Conservation (phyloP, 1,139 yeast genomes). For the Diutina scorzettiae region DNA sequence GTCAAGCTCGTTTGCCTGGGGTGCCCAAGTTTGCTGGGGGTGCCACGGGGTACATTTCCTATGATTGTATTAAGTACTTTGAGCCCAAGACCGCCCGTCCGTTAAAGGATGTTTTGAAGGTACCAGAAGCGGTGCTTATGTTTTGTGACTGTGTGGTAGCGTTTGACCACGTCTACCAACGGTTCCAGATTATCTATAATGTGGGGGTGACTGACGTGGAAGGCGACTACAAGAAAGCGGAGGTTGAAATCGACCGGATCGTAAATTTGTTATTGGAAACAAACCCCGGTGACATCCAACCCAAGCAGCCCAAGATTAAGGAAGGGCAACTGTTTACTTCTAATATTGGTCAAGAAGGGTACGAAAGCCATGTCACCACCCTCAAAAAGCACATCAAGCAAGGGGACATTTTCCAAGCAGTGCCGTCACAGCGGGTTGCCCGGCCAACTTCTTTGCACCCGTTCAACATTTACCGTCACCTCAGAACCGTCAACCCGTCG, state of each 20-base stretch:
- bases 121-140: slow-evolving; percentile 92
- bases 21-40: slow-evolving; percentile 87
- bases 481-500: slow-evolving; percentile 92
- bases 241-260: slow-evolving; percentile 42
- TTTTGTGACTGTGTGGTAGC: slow-evolving; percentile 82
- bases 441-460: slow-evolving; percentile 94
- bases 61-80: slow-evolving; percentile 91
- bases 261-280: slow-evolving; percentile 32
- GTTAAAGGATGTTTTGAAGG: slow-evolving; percentile 62
- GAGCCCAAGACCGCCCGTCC: slow-evolving; percentile 79
- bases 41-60: slow-evolving; percentile 88
- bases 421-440: slow-evolving; percentile 92
- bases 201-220: slow-evolving; percentile 37
- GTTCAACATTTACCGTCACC: slow-evolving; percentile 86
- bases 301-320: slow-evolving; percentile 60
- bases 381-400: slow-evolving; percentile 72
- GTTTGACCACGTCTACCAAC: slow-evolving; percentile 85
- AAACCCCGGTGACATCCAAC: slow-evolving; percentile 21
- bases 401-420: slow-evolving; percentile 96
- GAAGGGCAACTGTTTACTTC: slow-evolving; percentile 60
- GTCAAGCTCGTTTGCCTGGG: slow-evolving; percentile 69
- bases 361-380: slow-evolving; percentile 64
- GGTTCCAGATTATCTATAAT: slow-evolving; percentile 83
- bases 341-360: slow-evolving; percentile 88
- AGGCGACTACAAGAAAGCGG: slow-evolving; percentile 42